phyloP scores from a whole-genome alignment of 2,329 filamentous ascomycete species.

The Cryphonectria parasitica region DNA sequence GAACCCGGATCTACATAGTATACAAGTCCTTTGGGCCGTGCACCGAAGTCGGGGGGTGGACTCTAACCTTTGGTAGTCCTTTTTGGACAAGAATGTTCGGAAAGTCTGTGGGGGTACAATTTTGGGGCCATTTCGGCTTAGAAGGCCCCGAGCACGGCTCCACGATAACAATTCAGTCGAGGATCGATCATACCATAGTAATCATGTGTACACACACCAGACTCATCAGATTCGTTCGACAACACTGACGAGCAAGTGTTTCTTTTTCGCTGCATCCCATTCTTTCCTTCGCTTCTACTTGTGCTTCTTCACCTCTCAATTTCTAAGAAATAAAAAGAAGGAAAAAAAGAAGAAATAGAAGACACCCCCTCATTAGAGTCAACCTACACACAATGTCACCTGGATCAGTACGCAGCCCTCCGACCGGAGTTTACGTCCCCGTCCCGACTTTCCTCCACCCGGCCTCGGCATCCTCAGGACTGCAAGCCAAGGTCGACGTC shows the following conservation, averaged over 20 bases:
- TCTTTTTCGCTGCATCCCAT: not conserved
- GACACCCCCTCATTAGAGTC: not conserved
- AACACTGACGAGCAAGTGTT: not conserved
- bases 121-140: not conserved
- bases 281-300: not conserved
- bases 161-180: not conserved
- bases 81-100: too few relatives aligned
- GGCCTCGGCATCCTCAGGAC: conserved; percentile 46
- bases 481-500: conserved; percentile 59
- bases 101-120: not conserved
- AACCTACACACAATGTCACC: conserved; percentile 7
- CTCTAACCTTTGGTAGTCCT: too few relatives aligned
- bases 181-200: not conserved
- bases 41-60: too few relatives aligned
- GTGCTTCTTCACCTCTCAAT: not conserved
- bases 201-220: not conserved
- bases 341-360: not conserved
- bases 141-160: not conserved
- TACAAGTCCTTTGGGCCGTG: not conserved
- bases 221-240: not conserved
- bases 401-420: conserved; percentile 40
- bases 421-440: conserved; percentile 62
- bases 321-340: too few relatives aligned
- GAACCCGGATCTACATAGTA: not conserved
- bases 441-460: conserved; percentile 67